Conservation (phyloP, 495 filamentous ascomycete genomes). For the Daldinia grandis region DNA sequence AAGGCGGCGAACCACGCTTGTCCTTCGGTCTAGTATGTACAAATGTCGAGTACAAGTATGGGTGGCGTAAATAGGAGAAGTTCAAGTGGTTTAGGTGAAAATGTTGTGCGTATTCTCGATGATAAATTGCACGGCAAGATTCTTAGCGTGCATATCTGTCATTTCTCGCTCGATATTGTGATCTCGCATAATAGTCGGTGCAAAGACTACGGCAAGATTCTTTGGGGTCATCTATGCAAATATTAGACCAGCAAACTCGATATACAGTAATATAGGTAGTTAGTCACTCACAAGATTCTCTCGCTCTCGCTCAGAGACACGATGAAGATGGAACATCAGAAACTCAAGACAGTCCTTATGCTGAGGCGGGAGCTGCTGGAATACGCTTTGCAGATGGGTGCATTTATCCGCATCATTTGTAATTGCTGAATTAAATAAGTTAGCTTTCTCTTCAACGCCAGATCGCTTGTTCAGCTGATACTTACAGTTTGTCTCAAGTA, state of each 20-base stretch:
- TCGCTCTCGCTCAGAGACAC: slow-evolving; percentile 81
- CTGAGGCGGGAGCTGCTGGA: slow-evolving; percentile 78
- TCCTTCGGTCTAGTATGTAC: slow-evolving; percentile 37
- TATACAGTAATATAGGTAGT: neutral
- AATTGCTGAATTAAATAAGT: slow-evolving; percentile 53
- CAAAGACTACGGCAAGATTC: slow-evolving; percentile 97
- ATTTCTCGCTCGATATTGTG: slow-evolving; percentile 89
- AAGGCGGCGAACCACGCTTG: slow-evolving; percentile 6
- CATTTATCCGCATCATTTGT: slow-evolving; percentile 67
- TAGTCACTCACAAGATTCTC: slow-evolving; percentile 74
- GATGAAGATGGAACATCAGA: slow-evolving; percentile 89
- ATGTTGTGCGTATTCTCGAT: slow-evolving; percentile 85
- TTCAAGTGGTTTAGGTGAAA: slow-evolving; percentile 57
- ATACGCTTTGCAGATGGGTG: slow-evolving; percentile 69
- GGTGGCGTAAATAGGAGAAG: slow-evolving; percentile 4
- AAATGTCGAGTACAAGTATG: slow-evolving; percentile 17
- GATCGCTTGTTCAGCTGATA: neutral
- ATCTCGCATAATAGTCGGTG: slow-evolving; percentile 95
- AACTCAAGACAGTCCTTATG: slow-evolving; percentile 93
- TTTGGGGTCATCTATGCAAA: slow-evolving; percentile 81
- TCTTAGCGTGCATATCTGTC: slow-evolving; percentile 94
- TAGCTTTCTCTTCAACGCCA: slow-evolving; percentile 26
- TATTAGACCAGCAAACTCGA: slow-evolving; percentile 28
- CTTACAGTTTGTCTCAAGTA: slow-evolving; percentile 80
- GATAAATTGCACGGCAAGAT: slow-evolving; percentile 85